A percentile compares a stretch with the other conserved stretches of the same genome.
phyloP scores from a whole-genome alignment of 345 rosid genomes.

The Limnanthes douglasii region DNA sequence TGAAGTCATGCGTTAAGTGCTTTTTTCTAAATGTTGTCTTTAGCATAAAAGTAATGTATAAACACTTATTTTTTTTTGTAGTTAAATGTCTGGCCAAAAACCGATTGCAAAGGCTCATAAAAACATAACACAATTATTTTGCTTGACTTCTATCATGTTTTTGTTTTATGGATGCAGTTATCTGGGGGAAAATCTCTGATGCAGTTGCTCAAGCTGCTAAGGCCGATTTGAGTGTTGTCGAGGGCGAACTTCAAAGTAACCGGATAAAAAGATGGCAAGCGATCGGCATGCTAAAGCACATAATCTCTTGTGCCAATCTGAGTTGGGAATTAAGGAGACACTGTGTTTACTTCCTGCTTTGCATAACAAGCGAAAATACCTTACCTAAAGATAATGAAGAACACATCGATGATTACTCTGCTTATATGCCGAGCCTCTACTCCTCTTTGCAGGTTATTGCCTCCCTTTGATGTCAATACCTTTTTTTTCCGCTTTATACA shows the following conservation, averaged over 20 bases:
- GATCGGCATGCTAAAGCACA: constrained; percentile 51
- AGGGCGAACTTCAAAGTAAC: constrained; percentile 36
- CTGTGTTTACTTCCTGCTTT: constrained; percentile 47
- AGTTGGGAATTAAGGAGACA: constrained; percentile 61
- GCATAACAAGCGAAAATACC: constrained; percentile 29
- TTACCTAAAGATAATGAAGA: constrained; percentile 17
- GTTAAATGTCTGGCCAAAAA: too few relatives aligned
- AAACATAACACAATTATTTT: too few relatives aligned
- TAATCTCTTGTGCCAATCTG: constrained; percentile 36
- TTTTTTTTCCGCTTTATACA: constrained; percentile 2
- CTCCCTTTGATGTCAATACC: constrained; percentile 5
- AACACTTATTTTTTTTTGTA: too few relatives aligned
- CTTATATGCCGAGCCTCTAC: constrained; percentile 40
- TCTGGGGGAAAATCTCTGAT: constrained; percentile 41
- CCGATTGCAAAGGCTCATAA: too few relatives aligned
- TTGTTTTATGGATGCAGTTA: constrained; percentile 28
- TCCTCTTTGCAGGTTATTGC: constrained; percentile 52
- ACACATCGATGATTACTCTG: constrained; percentile 36
- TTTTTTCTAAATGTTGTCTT: too few relatives aligned
- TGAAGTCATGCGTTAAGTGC: too few relatives aligned
- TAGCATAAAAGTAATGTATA: too few relatives aligned
- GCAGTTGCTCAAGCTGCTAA: constrained; percentile 32
- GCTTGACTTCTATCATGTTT: neutral
- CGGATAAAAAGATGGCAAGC: constrained; percentile 68
- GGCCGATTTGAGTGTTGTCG: constrained; percentile 23